These are phyloP conservation scores for Volvox africanus DNA, from an alignment of 139 green algal species.

Conservation along the genomic window DNA sequence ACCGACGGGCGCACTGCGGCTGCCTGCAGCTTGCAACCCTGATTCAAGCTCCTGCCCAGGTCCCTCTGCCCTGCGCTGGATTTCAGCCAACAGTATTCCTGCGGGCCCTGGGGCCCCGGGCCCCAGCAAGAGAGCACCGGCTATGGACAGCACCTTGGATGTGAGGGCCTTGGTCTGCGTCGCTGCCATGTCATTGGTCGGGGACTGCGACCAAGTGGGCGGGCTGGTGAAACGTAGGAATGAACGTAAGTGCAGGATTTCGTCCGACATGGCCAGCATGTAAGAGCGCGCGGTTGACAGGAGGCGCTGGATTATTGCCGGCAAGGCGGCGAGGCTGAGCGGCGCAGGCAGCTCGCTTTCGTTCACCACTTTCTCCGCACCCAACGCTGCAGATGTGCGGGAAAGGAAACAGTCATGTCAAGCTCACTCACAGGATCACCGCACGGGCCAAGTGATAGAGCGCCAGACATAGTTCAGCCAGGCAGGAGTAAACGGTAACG, in stretches of 20 bases:
- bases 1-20: too few species aligned
- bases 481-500: too few species aligned
- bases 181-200: too few species aligned
- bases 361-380: not conserved
- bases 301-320: not conserved
- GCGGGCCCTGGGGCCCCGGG: not conserved
- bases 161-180: not conserved
- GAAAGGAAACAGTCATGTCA: too few species aligned
- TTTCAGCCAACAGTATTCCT: not conserved
- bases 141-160: not conserved
- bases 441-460: too few species aligned
- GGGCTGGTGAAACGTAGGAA: slow-evolving; percentile 33
- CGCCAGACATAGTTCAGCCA: too few species aligned
- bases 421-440: too few species aligned
- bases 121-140: too few species aligned
- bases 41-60: not conserved
- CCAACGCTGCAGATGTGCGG: not conserved
- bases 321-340: slow-evolving; percentile 20
- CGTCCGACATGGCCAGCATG: slow-evolving; percentile 34
- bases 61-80: not conserved
- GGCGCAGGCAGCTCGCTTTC: not conserved
- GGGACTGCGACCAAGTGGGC: not conserved
- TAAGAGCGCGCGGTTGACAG: not conserved
- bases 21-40: not conserved
- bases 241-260: slow-evolving; percentile 41